phyloP scores from a whole-genome alignment of 495 filamentous ascomycete species.

The Trypethelium eluteriae region DNA sequence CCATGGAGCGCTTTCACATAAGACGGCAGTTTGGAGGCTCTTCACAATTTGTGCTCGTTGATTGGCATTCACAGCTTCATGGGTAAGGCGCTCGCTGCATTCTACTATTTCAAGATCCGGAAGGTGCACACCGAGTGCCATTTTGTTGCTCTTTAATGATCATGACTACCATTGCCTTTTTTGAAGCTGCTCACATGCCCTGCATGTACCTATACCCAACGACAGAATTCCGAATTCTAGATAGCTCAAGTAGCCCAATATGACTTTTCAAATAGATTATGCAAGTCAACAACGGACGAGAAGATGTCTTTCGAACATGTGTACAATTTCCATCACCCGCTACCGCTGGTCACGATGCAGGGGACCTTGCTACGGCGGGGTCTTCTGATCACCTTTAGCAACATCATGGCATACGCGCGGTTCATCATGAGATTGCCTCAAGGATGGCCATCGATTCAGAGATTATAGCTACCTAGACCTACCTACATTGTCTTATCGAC shows the following conservation, averaged over 20 bases:
- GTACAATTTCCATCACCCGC: no score
- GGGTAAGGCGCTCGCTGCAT: neutral
- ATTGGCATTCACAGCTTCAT: neutral
- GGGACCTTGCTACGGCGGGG: no score
- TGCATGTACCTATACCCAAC: constrained; percentile 4
- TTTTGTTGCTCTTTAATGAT: neutral
- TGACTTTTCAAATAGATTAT: neutral
- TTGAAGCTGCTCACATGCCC: neutral
- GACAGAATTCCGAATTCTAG: neutral
- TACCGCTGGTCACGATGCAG: no score
- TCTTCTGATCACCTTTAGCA: neutral
- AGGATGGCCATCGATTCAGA: no score
- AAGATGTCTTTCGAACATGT: no score
- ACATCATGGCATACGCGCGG: neutral
- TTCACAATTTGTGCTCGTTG: neutral
- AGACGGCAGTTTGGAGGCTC: neutral
- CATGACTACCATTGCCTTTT: neutral
- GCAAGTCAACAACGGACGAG: no score
- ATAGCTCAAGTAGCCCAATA: neutral
- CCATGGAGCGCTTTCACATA: neutral
- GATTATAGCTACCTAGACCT: no score
- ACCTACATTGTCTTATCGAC: neutral
- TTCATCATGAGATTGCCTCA: no score
- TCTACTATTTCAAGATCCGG: neutral
- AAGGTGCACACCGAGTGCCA: neutral